Evolutionary conservation across 768 basidiomycete species (phyloP), one percentile per base, ranked within the genome.

Genomic region (Goffeauzyma gilvescens): DNA sequence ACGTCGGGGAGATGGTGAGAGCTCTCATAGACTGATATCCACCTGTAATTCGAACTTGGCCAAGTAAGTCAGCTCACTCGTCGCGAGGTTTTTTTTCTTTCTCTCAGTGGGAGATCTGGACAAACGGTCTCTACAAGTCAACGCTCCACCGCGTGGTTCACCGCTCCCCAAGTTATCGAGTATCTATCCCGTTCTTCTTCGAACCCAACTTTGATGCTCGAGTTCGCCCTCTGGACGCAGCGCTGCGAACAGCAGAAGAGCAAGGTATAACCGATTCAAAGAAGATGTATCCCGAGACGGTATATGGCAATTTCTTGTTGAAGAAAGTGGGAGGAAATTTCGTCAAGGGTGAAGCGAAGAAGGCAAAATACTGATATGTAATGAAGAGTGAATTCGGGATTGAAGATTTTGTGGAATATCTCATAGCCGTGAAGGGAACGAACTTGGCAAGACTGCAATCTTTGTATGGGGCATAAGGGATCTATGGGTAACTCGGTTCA

Each of bases 131-230:
- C 37, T 93, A 90, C 67, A 73, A 70, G 43, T 80, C 83, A 28
- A 89, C 87, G 0, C 67, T 89, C n/a, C 87, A 90, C 62, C 72
- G 83, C 3, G 87, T 93, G 5, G 68, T 90, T 3, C 85, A 93
- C 53, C 65, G 68, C 46, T 73, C 75, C 6, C 67, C 71, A 10
- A 82, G 78, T 55, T 87, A 86, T 59, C 68, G 69, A 7, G 72
- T 87, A 30, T 85, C 82, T 76, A 71, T 89, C 15, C 87, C 87
- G 0, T 90, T 90, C 66, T 93, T 93, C 70, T 90, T 81, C 50
- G 87, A 90, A 60, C 86, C 87, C 0, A 83, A 81, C 44, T 85
- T 83, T 54, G 67, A 76, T 46, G 80, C 85, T 0, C 44, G 66
- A 2, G 66, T 93, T 35, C 63, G 69, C 49, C 80, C 84, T 1